These are phyloP conservation scores for Taiwanofungus camphoratus DNA, from an alignment of 1,284 basidiomycete species.

Conservation along the genomic window DNA sequence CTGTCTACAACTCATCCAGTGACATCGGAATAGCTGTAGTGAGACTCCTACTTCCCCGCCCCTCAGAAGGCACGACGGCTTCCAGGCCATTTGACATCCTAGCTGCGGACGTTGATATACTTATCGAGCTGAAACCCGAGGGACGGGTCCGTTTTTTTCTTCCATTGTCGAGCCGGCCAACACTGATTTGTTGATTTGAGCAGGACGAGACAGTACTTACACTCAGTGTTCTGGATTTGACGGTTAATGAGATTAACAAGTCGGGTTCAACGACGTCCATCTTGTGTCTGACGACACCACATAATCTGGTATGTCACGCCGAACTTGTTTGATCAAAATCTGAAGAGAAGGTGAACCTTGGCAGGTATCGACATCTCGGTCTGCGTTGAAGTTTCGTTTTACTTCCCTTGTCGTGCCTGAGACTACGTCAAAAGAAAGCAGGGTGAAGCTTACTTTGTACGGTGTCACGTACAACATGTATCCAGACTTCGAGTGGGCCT, in stretches of 20 bases:
- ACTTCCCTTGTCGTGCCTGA: conserved; percentile 61
- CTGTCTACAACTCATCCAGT: neutral
- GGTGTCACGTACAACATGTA: conserved; percentile 63
- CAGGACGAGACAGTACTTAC: conserved; percentile 71
- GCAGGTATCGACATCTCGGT: conserved; percentile 41
- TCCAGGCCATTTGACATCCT: conserved; percentile 49
- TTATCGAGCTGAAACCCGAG: conserved; percentile 64
- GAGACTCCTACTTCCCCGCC: conserved; percentile 39
- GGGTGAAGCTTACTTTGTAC: conserved; percentile 58
- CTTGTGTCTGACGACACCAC: conserved; percentile 45
- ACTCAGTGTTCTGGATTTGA: conserved; percentile 57
- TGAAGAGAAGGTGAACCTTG: conserved; percentile 26
- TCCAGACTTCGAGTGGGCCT: conserved; percentile 60
- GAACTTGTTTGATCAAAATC: neutral
- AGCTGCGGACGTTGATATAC: conserved; percentile 58
- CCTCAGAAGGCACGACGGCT: conserved; percentile 13
- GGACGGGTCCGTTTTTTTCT: conserved; percentile 46
- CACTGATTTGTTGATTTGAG: neutral
- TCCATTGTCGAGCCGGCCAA: neutral
- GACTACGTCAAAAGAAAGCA: conserved; percentile 75
- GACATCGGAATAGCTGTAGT: conserved; percentile 32
- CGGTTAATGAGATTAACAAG: conserved; percentile 41
- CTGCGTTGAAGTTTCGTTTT: conserved; percentile 63
- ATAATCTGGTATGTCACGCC: conserved; percentile 45
- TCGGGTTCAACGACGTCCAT: conserved; percentile 35